A percentile compares a stretch with the other conserved stretches of the same genome.
Conservation (phyloP, 495 filamentous ascomycete species). For the Trichoderma erinaceum region DNA sequence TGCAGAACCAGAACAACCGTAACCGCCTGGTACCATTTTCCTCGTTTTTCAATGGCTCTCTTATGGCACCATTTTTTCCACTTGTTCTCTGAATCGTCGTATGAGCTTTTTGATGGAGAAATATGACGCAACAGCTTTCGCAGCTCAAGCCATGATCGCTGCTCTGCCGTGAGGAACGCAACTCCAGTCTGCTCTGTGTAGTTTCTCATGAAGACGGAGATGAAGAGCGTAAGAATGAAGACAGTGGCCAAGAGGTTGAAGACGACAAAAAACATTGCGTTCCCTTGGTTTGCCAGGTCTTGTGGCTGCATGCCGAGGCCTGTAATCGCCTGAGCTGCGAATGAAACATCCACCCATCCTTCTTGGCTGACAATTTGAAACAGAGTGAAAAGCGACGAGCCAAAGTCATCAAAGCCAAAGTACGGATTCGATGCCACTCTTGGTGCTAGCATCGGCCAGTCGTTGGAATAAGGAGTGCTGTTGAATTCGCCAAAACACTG, state of each 20-base stretch:
- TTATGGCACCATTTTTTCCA: conserved; percentile 95
- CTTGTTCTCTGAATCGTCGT: conserved; percentile 56
- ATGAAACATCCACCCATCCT: conserved; percentile 92
- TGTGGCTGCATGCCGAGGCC: conserved; percentile 65
- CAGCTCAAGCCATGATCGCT: conserved; percentile 94
- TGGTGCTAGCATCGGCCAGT: conserved; percentile 80
- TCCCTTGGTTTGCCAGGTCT: conserved; percentile 63
- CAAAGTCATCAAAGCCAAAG: conserved; percentile 93
- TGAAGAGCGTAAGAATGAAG: conserved; percentile 96
- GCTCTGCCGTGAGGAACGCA: conserved; percentile 91
- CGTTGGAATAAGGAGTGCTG: conserved; percentile 59
- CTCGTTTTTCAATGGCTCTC: conserved; percentile 87
- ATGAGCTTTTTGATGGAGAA: conserved; percentile 82
- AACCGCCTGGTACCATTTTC: conserved; percentile 80
- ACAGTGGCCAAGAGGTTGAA: conserved; percentile 97
- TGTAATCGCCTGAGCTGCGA: conserved; percentile 73
- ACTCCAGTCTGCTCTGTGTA: conserved; percentile 99
- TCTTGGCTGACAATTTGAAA: conserved; percentile 99
- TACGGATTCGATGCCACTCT: conserved; percentile 72
- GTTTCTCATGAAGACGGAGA: conserved; percentile 99
- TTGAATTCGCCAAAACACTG: conserved; percentile 80
- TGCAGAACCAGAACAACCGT: conserved; percentile 76
- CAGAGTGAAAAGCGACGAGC: conserved; percentile 83
- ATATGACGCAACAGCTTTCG: conserved; percentile 90
- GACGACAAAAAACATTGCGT: conserved; percentile 87